Conservation (phyloP, 352 stramenopile species). For the Globisporangium ultimum region DNA sequence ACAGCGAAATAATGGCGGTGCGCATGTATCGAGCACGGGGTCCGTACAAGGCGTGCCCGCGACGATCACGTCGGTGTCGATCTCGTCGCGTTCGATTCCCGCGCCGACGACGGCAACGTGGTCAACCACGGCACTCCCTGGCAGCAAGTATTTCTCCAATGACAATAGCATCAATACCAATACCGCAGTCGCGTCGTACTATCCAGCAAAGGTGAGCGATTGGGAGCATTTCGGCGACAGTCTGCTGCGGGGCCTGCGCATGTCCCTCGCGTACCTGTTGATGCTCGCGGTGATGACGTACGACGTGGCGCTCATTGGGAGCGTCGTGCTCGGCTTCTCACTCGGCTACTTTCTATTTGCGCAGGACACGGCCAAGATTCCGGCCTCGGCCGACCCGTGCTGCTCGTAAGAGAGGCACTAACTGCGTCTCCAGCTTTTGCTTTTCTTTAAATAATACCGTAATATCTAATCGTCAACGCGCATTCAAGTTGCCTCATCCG, state of each 20-base stretch:
- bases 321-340: conserved; percentile 64
- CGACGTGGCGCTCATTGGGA: conserved; percentile 53
- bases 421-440: background rate
- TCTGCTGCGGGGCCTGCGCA: conserved; percentile 55
- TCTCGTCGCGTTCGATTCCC: conserved; percentile 8
- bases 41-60: conserved; percentile 6
- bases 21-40: conserved; percentile 11
- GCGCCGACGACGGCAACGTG: background rate
- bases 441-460: background rate
- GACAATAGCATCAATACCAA: conserved; percentile 8
- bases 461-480: no score
- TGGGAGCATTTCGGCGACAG: conserved; percentile 58
- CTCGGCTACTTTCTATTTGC: conserved; percentile 64
- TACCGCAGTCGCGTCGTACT: background rate
- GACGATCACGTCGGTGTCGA: conserved; percentile 18
- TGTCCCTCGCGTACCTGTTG: conserved; percentile 72
- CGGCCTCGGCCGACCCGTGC: conserved; percentile 63
- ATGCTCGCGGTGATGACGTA: conserved; percentile 85
- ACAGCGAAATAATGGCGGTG: background rate
- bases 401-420: conserved; percentile 29
- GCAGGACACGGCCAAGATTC: conserved; percentile 69
- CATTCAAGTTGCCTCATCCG: no score
- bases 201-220: conserved; percentile 34
- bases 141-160: conserved; percentile 13
- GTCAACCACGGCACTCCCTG: conserved; percentile 1